Evolutionary conservation across 805 yeast species (phyloP), one percentile per base, ranked within the genome.

Genomic region (Sugiyamaella mastotermitis): DNA sequence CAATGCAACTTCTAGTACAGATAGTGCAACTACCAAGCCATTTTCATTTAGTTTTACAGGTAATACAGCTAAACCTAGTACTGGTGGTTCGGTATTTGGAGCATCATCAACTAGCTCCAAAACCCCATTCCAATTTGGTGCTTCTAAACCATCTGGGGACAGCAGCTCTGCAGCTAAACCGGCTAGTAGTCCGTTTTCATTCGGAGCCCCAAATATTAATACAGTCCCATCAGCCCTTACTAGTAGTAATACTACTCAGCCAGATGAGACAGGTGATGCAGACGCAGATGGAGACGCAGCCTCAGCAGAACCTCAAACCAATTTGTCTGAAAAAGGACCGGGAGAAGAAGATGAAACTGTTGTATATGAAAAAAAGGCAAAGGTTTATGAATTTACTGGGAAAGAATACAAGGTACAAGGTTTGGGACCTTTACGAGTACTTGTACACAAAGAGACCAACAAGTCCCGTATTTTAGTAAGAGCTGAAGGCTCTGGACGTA

Each of bases 401-500:
- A 69, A 66, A 16, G 55, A 60, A 32, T 51, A 47, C 41, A 50
- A 52, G 10, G 50, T 55, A 26, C 41, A 56, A 35, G 97, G 97
- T 9, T 66, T 87, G 2, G 97, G 97, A 3, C 88, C 80, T 35
- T 66, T 87, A 49, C 83, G 85, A 52, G 66, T 90, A 9, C 65
- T 90, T 39, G 76, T 71, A 41, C 70, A 80, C 51, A 71, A 71
- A 36, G 69, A 65, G 1, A 78, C 81, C 7, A 63, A 66, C 16
- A 84, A 84, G 54, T 56, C 78, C 2, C 76, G 97, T 57, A 62
- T 84, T 10, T 63, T 90, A 25, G 71, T 90, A 15, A 76, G 97
- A 52, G 84, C 96, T 0, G 97, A 88, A 40, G 96, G 95, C 20
- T 78, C 86, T 27, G 80, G 82, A 27, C 74, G 94, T 50, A 78